These are phyloP conservation scores for Alternaria panax DNA, from an alignment of 2,329 filamentous ascomycete genomes.

Conservation along the genomic window DNA sequence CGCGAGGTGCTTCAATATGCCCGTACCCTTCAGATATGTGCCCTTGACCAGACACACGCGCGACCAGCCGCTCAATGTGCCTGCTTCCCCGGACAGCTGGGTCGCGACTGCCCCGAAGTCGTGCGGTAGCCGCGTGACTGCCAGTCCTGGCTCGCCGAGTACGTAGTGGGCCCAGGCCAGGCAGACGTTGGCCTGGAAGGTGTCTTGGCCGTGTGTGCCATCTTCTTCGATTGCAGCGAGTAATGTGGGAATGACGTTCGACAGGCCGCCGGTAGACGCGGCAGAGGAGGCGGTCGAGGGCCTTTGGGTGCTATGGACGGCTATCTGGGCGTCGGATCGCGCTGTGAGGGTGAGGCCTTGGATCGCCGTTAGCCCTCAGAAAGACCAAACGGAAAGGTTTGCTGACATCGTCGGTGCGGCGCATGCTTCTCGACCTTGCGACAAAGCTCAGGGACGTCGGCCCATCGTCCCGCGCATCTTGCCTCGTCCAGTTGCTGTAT, in stretches of 20 bases:
- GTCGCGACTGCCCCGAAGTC: constrained; percentile 57
- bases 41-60: constrained; percentile 82
- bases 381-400: constrained; percentile 8
- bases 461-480: constrained; percentile 88
- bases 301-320: constrained; percentile 51
- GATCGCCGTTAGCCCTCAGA: constrained; percentile 27
- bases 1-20: background rate
- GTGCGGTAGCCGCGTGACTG: constrained; percentile 68
- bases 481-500: constrained; percentile 82
- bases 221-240: constrained; percentile 52
- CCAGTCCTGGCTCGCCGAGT: constrained; percentile 71
- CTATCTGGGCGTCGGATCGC: constrained; percentile 56
- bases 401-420: constrained; percentile 80
- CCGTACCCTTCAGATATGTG: constrained; percentile 75
- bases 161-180: constrained; percentile 86
- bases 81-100: constrained; percentile 34
- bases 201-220: constrained; percentile 59
- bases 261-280: constrained; percentile 33
- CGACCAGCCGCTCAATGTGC: constrained; percentile 73
- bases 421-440: constrained; percentile 96
- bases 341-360: constrained; percentile 57
- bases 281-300: constrained; percentile 53
- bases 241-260: constrained; percentile 52
- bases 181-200: constrained; percentile 81
- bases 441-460: constrained; percentile 83